A percentile compares a stretch with the other conserved stretches of the same genome.
Conservation (phyloP, 208 protist genomes). For the Spongospora subterranea region DNA sequence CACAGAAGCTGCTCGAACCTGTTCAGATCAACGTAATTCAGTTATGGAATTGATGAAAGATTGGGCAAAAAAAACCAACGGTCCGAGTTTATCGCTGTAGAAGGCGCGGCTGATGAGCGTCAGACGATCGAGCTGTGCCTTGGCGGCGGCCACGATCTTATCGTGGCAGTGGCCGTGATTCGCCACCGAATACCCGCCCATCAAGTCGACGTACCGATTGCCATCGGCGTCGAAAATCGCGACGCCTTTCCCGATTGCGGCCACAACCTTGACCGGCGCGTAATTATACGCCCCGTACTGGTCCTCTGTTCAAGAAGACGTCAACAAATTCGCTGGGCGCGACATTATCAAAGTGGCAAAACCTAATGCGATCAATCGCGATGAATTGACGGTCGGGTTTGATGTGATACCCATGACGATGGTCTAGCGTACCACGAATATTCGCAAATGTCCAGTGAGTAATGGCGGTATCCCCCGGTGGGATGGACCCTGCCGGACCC, state of each 20-base stretch:
- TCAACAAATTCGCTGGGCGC: too few relatives aligned
- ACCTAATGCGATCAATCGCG: too few relatives aligned
- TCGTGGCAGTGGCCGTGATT: constrained; percentile 91
- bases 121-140: constrained; percentile 74
- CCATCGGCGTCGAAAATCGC: constrained; percentile 86
- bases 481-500: too few relatives aligned
- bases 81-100: constrained; percentile 72
- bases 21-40: background rate
- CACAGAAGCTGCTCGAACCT: constrained; percentile 60
- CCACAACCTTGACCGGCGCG: constrained; percentile 83
- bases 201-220: constrained; percentile 83
- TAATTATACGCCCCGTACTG: constrained; percentile 81
- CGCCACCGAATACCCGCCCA: constrained; percentile 86
- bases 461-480: too few relatives aligned
- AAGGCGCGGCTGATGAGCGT: constrained; percentile 73
- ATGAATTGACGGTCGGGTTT: too few relatives aligned
- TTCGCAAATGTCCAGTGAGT: too few relatives aligned
- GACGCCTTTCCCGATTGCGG: constrained; percentile 74
- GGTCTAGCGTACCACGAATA: too few relatives aligned
- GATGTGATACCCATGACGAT: too few relatives aligned
- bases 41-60: background rate
- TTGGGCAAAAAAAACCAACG: background rate
- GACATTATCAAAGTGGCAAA: too few relatives aligned
- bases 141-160: constrained; percentile 80
- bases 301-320: too few relatives aligned